A percentile compares a stretch with the other conserved stretches of the same genome.
phyloP scores from a whole-genome alignment of 352 stramenopile species.

The Pythium plurisporium region DNA sequence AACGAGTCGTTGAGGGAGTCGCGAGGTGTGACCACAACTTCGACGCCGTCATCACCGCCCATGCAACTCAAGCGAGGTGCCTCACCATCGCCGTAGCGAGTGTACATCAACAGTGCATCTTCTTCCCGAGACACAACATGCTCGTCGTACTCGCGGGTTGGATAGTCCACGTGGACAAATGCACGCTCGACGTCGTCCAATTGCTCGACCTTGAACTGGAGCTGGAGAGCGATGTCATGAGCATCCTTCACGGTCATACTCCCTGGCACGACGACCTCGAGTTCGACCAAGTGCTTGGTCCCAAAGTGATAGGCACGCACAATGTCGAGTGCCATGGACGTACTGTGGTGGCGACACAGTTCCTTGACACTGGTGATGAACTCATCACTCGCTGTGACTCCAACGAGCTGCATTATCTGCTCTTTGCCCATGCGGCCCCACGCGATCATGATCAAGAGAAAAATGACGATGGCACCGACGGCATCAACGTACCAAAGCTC shows the following conservation, averaged over 20 bases:
- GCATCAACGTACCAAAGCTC: constrained; percentile 88
- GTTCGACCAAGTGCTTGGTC: constrained; percentile 91
- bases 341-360: constrained; percentile 73
- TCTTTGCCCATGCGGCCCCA: constrained; percentile 91
- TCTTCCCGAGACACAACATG: constrained; percentile 62
- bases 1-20: background rate
- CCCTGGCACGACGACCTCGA: constrained; percentile 90
- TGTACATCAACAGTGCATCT: constrained; percentile 39
- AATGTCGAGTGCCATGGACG: constrained; percentile 83
- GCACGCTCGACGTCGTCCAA: constrained; percentile 85
- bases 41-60: background rate
- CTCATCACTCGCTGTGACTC: constrained; percentile 63
- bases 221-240: constrained; percentile 92
- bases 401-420: constrained; percentile 84
- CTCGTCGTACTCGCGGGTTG: constrained; percentile 74
- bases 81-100: constrained; percentile 18
- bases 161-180: constrained; percentile 92
- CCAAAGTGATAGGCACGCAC: constrained; percentile 92
- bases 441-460: constrained; percentile 90
- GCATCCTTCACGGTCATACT: constrained; percentile 88
- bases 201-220: constrained; percentile 86
- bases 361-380: constrained; percentile 89
- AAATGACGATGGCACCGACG: constrained; percentile 91
- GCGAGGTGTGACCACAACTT: background rate
- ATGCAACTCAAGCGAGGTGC: background rate